Evolutionary conservation across 148 eudicot genomes (phyloP).

Genomic region (Camellia lanceoleosa): DNA sequence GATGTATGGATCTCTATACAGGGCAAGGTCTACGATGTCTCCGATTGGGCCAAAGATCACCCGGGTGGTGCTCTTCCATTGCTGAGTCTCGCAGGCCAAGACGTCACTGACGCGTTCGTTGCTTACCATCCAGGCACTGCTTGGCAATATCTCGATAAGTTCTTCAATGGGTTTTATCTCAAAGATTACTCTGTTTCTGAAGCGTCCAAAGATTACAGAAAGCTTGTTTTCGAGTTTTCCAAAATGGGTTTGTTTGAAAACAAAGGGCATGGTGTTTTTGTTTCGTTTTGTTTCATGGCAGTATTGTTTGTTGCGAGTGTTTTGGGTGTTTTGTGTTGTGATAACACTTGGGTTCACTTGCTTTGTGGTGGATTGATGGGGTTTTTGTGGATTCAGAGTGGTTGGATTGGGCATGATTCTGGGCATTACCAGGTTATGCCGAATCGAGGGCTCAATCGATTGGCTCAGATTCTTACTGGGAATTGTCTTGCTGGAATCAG

Average conservation of each 20-base stretch:
- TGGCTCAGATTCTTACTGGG: conserved; percentile 35
- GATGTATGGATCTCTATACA: conserved; percentile 66
- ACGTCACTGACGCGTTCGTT: conserved; percentile 54
- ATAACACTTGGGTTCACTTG: conserved; percentile 34
- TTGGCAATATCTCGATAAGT: conserved; percentile 38
- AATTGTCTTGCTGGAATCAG: conserved; percentile 54
- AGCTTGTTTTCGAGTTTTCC: conserved; percentile 36
- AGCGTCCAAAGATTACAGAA: conserved; percentile 51
- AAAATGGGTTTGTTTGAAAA: conserved; percentile 55
- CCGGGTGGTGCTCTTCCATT: conserved; percentile 56
- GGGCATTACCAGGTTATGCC: conserved; percentile 56
- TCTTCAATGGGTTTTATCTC: conserved; percentile 44
- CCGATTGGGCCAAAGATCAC: conserved; percentile 46
- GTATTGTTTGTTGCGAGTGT: conserved; percentile 33
- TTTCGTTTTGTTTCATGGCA: conserved; percentile 25
- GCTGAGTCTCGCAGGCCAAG: conserved; percentile 53
- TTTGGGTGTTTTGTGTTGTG: conserved; percentile 37
- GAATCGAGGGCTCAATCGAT: conserved; percentile 23
- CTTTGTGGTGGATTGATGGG: conserved; percentile 46
- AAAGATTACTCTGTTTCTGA: conserved; percentile 44
- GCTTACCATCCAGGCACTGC: conserved; percentile 52
- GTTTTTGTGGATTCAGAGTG: conserved; percentile 52
- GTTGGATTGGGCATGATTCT: conserved; percentile 64
- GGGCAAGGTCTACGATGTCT: conserved; percentile 59
- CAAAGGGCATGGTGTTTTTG: conserved; percentile 38